Base-by-base conservation (phyloP, 2,329 filamentous ascomycete genomes). In the Apiospora arundinis region DNA sequence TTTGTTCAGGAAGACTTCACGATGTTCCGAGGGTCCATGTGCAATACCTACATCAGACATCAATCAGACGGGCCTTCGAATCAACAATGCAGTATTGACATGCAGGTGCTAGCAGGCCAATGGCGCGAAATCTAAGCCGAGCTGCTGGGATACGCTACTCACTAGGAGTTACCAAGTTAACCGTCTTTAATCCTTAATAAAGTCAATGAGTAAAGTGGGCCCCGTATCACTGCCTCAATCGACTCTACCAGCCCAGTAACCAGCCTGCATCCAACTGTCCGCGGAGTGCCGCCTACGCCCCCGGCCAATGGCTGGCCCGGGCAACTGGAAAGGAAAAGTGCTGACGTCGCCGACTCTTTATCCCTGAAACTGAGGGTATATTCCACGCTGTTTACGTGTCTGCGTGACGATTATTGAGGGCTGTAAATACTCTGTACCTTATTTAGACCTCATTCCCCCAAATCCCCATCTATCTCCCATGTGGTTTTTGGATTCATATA, bases 181-280 rank as follows among this genome's bases (percentile, higher is more conserved):
- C n/a, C n/a, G n/a, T n/a, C n/a, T n/a, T n/a, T n/a, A n/a, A n/a
- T n/a, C n/a, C n/a, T n/a, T n/a, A n/a, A n/a, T n/a, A n/a, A n/a
- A n/a, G n/a, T n/a, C n/a, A 63, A 40, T 63, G 28, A 40, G 28
- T 63, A 40, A 63, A 63, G 56, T 18, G 56, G 56, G 56, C 14
- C 21, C 14, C 40, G 25, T 16, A 11, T 60, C 52, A 37, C 8
- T 18, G 25, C 42, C 42, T 45, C 49, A 56, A 25, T 32, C 49
- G 4, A 60, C 3, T 52, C 49, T 9, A 23, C 49, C 6, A 28
- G 23, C n/a, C 23, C 11, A n/a, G n/a, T n/a, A n/a, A 23, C 49
- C 49, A 28, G 25, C 46, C 25, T 56, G 48, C n/a, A 14, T 45
- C 42, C 9, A 16, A 16, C 42, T 45, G 42, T 12, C 12, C 11